These are phyloP conservation scores for Chrysanthemum makinoi DNA, from an alignment of 129 eudicot species.

Conservation along the genomic window DNA sequence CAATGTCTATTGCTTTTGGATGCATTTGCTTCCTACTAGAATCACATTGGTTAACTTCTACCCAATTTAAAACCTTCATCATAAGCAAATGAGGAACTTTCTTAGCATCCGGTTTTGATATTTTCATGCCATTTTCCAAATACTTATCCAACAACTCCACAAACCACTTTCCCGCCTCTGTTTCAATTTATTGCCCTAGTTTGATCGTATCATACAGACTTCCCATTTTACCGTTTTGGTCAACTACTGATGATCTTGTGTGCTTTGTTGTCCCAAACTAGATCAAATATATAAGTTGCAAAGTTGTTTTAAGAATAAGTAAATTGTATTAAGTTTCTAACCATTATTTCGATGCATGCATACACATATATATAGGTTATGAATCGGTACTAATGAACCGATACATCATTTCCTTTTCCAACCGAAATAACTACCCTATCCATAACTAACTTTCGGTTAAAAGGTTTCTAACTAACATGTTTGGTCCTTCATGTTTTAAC, in stretches of 20 bases:
- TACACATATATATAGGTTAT: too few relatives aligned
- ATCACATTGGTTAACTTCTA: slow-evolving; percentile 72
- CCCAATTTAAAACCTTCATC: slow-evolving; percentile 74
- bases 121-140: slow-evolving; percentile 62
- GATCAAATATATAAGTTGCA: too few relatives aligned
- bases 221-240: slow-evolving; percentile 31
- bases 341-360: too few relatives aligned
- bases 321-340: too few relatives aligned
- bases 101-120: slow-evolving; percentile 35
- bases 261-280: too few relatives aligned
- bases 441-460: too few relatives aligned
- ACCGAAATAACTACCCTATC: too few relatives aligned
- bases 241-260: slow-evolving; percentile 43
- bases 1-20: slow-evolving; percentile 72
- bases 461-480: too few relatives aligned
- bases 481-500: too few relatives aligned
- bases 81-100: slow-evolving; percentile 60
- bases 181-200: slow-evolving; percentile 73
- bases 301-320: too few relatives aligned
- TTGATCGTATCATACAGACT: slow-evolving; percentile 50
- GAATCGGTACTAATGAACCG: too few relatives aligned
- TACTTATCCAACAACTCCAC: slow-evolving; percentile 78
- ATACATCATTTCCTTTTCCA: too few relatives aligned
- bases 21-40: slow-evolving; percentile 64
- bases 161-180: slow-evolving; percentile 91